Conservation (phyloP, 2,329 filamentous ascomycete species). For the Microsporum audouinii region DNA sequence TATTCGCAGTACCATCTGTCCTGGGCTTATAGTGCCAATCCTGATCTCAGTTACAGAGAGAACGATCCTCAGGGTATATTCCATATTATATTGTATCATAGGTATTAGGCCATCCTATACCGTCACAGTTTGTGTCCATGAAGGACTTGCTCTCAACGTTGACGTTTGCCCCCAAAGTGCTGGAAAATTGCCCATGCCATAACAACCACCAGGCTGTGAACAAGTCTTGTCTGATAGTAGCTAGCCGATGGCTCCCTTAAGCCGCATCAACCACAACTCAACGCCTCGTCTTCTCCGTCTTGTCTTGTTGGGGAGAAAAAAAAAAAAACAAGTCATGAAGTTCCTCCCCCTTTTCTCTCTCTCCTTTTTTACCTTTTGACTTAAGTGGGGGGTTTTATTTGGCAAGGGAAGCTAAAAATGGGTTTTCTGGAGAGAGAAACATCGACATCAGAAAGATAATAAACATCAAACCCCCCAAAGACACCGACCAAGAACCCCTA, state of each 20-base stretch:
- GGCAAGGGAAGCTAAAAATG: not conserved
- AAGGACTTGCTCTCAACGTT: too few relatives aligned
- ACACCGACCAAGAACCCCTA: not conserved
- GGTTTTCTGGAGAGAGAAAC: not conserved
- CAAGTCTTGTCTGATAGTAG: too few relatives aligned
- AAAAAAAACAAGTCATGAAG: not conserved
- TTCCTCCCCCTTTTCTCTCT: not conserved
- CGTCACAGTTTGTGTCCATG: too few relatives aligned
- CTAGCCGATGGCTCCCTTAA: not conserved
- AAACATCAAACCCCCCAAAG: not conserved
- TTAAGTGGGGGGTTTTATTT: not conserved
- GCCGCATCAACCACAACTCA: not conserved
- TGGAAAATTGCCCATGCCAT: too few relatives aligned
- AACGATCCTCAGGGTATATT: too few relatives aligned
- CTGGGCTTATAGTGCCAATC: too few relatives aligned
- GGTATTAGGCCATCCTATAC: too few relatives aligned
- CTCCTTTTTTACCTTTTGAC: not conserved
- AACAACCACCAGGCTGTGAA: not conserved
- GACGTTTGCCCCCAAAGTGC: too few relatives aligned
- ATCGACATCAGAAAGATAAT: not conserved
- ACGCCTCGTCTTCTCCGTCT: not conserved
- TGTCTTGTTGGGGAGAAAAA: not conserved
- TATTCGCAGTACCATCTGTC: too few relatives aligned
- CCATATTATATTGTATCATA: too few relatives aligned
- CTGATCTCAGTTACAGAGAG: too few relatives aligned